Evolutionary conservation across 169 alveolate species (phyloP), one percentile per base, ranked within the genome.

Genomic region (Plasmodium malariae): DNA sequence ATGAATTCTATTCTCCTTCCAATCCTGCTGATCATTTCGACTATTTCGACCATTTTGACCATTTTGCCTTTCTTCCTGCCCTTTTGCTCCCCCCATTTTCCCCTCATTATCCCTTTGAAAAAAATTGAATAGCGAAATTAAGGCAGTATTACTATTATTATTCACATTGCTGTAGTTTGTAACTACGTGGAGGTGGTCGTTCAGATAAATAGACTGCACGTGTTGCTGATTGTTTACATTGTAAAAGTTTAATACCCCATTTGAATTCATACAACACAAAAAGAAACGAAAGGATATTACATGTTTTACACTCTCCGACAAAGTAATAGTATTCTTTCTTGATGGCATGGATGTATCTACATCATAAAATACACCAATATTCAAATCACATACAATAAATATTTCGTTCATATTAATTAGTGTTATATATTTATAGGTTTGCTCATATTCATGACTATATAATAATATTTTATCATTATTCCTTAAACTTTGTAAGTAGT

Each of bases 321-420:
- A 37, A 14, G 59, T 67, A 5, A 83, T 83, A 0, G 91, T 63
- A 34, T 83, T 83, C 21, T 83, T 83, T 70, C 70, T 17, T 4
- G 85, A 67, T 4, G 91, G 91, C 91, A 83, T 83, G n/a, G 85
- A 67, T 0, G 91, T 83, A 3, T 83, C 49, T 0, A 68, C 63
- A 40, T 83, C 91, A 45, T 83, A 83, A 49, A 83, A 83, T 1
- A 83, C 91, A 1, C 91, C 91, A 36, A 83, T 67, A n/a, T 83
- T 83, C 5, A 68, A 45, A 40, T 83, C 91, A 65, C 91, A 83
- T 0, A 83, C 91, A 2, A 83, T 83, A 83, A 83, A 83, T 26
- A 83, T 67, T 49, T 83, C 91, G 32, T 67, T 12, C 11, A 51
- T 26, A 43, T 68, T 63, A 67, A 83, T 54, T 59, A 83, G 17